Conservation (phyloP, 352 stramenopile species). For the Phytophthora citricola region DNA sequence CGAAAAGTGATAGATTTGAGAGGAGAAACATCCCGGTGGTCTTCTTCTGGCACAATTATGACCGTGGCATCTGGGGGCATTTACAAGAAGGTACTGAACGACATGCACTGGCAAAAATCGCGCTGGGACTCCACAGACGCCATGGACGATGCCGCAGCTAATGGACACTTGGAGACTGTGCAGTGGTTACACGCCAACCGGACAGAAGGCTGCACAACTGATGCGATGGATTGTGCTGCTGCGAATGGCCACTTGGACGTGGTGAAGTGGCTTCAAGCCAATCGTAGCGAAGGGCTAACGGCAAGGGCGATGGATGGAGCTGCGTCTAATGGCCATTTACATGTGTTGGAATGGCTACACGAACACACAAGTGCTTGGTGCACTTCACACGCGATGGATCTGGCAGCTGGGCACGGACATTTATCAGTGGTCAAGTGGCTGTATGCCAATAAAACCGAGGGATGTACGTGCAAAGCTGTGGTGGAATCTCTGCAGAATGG, state of each 20-base stretch:
- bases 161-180: background rate
- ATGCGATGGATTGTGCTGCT: background rate
- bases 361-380: background rate
- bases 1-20: too few species aligned
- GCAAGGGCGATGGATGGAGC: background rate
- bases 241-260: background rate
- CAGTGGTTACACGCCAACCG: background rate
- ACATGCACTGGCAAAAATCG: too few species aligned
- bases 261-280: background rate
- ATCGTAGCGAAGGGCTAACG: background rate
- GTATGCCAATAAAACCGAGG: background rate
- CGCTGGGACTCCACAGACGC: background rate
- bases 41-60: too few species aligned
- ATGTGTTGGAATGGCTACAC: background rate
- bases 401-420: background rate
- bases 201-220: background rate
- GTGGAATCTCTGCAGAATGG: background rate
- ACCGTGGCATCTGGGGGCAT: too few species aligned
- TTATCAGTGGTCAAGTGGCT: background rate
- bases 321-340: background rate
- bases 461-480: background rate
- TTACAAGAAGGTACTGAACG: too few species aligned
- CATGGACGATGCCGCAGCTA: background rate
- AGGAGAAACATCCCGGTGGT: too few species aligned
- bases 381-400: background rate